A percentile compares a stretch with the other conserved stretches of the same genome.
These are phyloP conservation scores for Mesembryanthemum crystallinum DNA, from an alignment of 148 eudicot genomes.

Conservation along the genomic window DNA sequence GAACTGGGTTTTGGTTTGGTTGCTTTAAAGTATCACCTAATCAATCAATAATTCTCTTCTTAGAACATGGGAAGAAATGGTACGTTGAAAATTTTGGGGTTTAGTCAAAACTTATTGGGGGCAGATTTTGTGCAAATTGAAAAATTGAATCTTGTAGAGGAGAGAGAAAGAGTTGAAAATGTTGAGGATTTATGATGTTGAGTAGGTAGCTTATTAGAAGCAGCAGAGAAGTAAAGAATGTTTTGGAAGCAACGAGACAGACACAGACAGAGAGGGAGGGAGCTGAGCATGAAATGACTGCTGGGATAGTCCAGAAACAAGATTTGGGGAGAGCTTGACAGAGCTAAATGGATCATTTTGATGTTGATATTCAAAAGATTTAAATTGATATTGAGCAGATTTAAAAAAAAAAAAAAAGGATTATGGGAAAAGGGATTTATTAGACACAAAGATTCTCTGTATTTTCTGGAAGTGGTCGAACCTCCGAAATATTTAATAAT, in stretches of 20 bases:
- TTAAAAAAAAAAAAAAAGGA: too few species aligned
- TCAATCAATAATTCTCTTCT: constrained; percentile 2
- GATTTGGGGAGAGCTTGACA: background rate
- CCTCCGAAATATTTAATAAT: too few species aligned
- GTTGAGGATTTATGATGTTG: background rate
- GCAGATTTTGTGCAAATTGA: background rate
- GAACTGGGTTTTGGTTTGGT: constrained; percentile 25
- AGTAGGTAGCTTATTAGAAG: background rate
- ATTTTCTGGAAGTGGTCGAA: too few species aligned
- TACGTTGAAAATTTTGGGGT: background rate
- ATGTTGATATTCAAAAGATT: too few species aligned
- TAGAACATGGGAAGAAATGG: background rate
- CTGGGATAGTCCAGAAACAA: background rate
- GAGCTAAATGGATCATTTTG: background rate
- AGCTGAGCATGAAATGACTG: too few species aligned
- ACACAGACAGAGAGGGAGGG: background rate
- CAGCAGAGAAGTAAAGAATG: background rate
- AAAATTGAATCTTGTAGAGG: background rate
- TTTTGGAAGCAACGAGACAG: background rate
- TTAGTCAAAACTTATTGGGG: constrained; percentile 13
- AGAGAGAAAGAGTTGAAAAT: background rate
- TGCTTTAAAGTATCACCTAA: background rate
- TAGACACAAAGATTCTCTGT: too few species aligned
- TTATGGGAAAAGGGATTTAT: too few species aligned
- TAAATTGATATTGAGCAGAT: too few species aligned